Percentiles rank a stretch among this genome's conserved stretches.
Conservation (phyloP, 2,329 filamentous ascomycete genomes). For the Neofusicoccum cordaticola region DNA sequence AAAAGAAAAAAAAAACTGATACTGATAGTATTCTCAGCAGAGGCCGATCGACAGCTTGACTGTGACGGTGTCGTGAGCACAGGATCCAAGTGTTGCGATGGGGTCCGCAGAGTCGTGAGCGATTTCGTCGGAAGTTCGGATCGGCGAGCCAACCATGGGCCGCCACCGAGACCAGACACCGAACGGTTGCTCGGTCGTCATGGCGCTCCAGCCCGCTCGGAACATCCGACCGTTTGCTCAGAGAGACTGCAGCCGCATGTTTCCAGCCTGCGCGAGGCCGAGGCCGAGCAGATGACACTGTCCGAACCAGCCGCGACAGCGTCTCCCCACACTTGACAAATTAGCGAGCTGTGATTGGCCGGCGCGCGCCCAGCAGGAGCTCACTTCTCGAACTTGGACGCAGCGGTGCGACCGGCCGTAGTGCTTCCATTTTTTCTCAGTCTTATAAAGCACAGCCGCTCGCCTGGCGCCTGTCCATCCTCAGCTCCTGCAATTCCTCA, state of each 20-base stretch:
- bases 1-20: no score
- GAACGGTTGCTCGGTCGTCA: no score
- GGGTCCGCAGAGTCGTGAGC: no score
- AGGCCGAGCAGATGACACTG: neutral
- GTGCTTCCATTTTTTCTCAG: neutral
- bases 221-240: no score
- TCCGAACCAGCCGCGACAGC: neutral
- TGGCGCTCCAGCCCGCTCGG: no score
- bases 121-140: no score
- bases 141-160: no score
- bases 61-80: no score
- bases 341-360: neutral
- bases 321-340: constrained; percentile 2
- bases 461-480: neutral
- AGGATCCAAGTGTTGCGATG: no score
- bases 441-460: neutral
- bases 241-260: neutral
- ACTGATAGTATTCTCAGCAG: no score
- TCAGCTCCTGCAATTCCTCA: neutral
- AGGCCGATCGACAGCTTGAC: no score
- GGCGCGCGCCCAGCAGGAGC: neutral
- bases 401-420: neutral
- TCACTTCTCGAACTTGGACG: neutral
- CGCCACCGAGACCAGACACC: no score
- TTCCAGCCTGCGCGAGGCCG: neutral